Conservation (phyloP, 1,284 basidiomycete genomes). For the Waitea zeae region DNA sequence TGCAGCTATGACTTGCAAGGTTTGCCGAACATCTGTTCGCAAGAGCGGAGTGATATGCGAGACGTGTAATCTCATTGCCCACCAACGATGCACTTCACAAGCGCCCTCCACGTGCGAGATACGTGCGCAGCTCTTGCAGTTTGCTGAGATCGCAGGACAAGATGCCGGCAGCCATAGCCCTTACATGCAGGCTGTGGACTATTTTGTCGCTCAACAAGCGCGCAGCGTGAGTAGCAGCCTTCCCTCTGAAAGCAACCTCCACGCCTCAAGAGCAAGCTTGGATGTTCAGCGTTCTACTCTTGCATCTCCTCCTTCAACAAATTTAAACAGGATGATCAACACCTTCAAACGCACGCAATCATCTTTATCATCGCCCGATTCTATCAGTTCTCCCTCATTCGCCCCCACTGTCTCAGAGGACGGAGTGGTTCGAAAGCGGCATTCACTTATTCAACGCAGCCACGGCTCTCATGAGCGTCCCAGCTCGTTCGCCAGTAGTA, state of each 20-base stretch:
- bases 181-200: conserved; percentile 33
- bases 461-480: conserved; percentile 13
- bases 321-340: conserved; percentile 33
- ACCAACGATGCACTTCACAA: conserved; percentile 59
- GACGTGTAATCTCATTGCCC: conserved; percentile 79
- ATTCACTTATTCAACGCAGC: conserved; percentile 15
- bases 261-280: conserved; percentile 27
- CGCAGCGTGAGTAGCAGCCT: conserved; percentile 20
- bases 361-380: conserved; percentile 13
- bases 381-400: conserved; percentile 10
- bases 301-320: conserved; percentile 13
- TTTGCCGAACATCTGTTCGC: conserved; percentile 70
- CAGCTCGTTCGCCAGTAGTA: conserved; percentile 16
- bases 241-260: conserved; percentile 31
- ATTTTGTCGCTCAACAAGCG: conserved; percentile 19
- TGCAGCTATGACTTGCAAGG: conserved; percentile 72
- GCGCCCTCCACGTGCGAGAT: conserved; percentile 74
- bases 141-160: conserved; percentile 56
- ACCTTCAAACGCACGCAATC: conserved; percentile 49
- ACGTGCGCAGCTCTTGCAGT: conserved; percentile 53
- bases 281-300: conserved; percentile 17
- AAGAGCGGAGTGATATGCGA: conserved; percentile 81
- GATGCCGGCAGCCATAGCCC: conserved; percentile 23
- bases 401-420: conserved; percentile 4
- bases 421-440: conserved; percentile 9